Evolutionary conservation across 441 rosid species (phyloP), one percentile per base, ranked within the genome.

Genomic region (Adansonia madagascariensis): DNA sequence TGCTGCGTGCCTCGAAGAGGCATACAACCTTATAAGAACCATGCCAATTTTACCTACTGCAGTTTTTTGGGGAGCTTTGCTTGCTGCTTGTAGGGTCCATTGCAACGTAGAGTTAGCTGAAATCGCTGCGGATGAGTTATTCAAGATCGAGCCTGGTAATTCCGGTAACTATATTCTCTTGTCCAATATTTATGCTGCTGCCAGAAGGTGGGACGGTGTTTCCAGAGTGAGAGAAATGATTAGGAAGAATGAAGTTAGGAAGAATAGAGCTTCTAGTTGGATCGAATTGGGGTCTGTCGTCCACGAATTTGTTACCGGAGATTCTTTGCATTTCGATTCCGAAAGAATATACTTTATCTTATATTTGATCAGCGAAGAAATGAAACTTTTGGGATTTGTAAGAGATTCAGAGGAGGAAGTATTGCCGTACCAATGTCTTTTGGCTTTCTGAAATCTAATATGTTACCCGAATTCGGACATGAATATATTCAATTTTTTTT

Each of bases 191-290:
- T 75, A 81, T 75, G 84, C 86, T 7, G 79, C 83, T 52, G 75
- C 73, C 62, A 79, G 76, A 41, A 57, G 65, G 78, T 84, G 87
- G 87, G 83, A 77, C 7, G 76, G 71, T 24, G 87, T 84, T 41
- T 81, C 77, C 70, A 77, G 75, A 70, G 60, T 84, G 35, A 80
- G 87, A 73, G 68, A 68, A 50, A 77, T 80, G 71, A 75, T 82
- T 57, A 80, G 77, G 75, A 79, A 84, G 66, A 56, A 60, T 20
- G 67, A 62, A 31, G 82, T 81, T 53, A 77, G 62, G 17, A 81
- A 77, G 75, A 82, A 81, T 65, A 70, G 77, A 64, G 78, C 78
- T 24, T 84, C 84, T 20, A 81, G 84, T 70, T 80, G 81, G 84
- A 65, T 77, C 70, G 84, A 77, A n/a, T 63, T 71, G 55, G 83